A percentile compares a stretch with the other conserved stretches of the same genome.
Conservation (phyloP, 495 filamentous ascomycete genomes). For the Aspergillus homomorphus region DNA sequence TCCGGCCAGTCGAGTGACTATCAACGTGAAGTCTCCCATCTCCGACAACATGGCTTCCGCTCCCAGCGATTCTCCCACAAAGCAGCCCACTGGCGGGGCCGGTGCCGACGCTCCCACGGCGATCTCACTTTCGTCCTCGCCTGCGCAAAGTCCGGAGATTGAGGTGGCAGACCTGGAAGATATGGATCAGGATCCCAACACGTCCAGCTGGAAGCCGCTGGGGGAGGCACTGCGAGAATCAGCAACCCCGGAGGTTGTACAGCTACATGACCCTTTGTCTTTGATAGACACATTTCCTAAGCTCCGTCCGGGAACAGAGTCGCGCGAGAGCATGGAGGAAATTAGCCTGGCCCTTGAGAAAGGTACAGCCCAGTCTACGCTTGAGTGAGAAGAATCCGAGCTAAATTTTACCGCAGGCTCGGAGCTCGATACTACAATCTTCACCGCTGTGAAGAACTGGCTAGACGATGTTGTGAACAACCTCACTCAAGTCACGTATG, state of each 20-base stretch:
- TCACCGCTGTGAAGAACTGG: slow-evolving; percentile 35
- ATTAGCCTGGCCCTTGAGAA: slow-evolving; percentile 42
- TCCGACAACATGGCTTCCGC: slow-evolving; percentile 19
- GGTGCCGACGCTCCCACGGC: slow-evolving; percentile 27
- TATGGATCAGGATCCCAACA: slow-evolving; percentile 46
- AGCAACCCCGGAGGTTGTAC: slow-evolving; percentile 30
- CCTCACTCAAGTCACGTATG: slow-evolving; percentile 29
- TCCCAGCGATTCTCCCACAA: slow-evolving; percentile 12
- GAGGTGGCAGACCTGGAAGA: slow-evolving; percentile 56
- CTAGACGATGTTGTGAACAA: slow-evolving; percentile 31
- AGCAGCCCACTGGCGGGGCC: slow-evolving; percentile 18
- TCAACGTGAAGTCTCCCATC: slow-evolving; percentile 49
- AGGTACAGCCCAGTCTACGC: slow-evolving; percentile 26
- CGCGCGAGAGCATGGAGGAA: slow-evolving; percentile 38
- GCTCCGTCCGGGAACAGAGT: slow-evolving; percentile 22
- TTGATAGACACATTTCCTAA: slow-evolving; percentile 37
- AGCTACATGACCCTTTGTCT: slow-evolving; percentile 30
- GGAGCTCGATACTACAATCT: slow-evolving; percentile 23
- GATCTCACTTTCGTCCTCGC: slow-evolving; percentile 50
- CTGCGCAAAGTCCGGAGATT: slow-evolving; percentile 51
- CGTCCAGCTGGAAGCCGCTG: slow-evolving; percentile 45
- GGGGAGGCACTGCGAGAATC: slow-evolving; percentile 35
- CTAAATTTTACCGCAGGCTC: slow-evolving; percentile 26
- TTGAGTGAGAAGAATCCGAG: neutral
- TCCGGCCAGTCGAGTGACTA: slow-evolving; percentile 53